These are phyloP conservation scores for Prillingera fragicola DNA, from an alignment of 1,284 basidiomycete species.

Conservation along the genomic window DNA sequence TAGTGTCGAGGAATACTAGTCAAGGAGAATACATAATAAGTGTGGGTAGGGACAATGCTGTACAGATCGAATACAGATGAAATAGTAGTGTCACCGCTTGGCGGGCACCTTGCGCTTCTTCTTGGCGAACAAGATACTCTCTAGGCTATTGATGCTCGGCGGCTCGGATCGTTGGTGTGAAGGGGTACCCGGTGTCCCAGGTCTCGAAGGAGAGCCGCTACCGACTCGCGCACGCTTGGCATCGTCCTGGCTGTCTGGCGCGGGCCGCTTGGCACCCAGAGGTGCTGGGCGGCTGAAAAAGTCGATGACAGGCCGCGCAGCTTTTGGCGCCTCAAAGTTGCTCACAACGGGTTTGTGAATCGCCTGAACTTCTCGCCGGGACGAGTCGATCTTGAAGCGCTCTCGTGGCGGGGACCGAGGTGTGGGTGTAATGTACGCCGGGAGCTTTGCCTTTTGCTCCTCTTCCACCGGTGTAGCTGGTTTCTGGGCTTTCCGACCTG, in stretches of 20 bases:
- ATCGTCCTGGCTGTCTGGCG: too few species aligned
- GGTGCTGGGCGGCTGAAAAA: conserved; percentile 7
- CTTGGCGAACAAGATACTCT: conserved; percentile 24
- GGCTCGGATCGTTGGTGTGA: too few species aligned
- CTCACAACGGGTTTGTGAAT: conserved; percentile 12
- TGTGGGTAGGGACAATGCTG: neutral
- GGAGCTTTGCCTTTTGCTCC: too few species aligned
- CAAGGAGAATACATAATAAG: neutral
- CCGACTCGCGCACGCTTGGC: too few species aligned
- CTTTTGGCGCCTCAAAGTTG: conserved; percentile 14
- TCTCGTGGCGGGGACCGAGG: neutral
- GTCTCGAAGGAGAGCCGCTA: too few species aligned
- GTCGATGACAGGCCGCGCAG: conserved; percentile 5
- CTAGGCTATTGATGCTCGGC: conserved; percentile 7
- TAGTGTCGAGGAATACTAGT: neutral
- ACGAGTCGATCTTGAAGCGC: conserved; percentile 8
- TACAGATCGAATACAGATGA: neutral
- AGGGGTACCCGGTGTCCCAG: too few species aligned
- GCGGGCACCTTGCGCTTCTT: conserved; percentile 7
- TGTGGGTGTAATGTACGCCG: neutral
- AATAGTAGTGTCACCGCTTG: neutral
- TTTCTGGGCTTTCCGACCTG: neutral
- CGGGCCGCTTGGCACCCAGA: neutral
- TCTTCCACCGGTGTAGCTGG: neutral
- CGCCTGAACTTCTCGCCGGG: neutral